These are phyloP conservation scores for Ceratobasidium sp. DNA, from an alignment of 1,284 basidiomycete genomes.

Conservation along the genomic window DNA sequence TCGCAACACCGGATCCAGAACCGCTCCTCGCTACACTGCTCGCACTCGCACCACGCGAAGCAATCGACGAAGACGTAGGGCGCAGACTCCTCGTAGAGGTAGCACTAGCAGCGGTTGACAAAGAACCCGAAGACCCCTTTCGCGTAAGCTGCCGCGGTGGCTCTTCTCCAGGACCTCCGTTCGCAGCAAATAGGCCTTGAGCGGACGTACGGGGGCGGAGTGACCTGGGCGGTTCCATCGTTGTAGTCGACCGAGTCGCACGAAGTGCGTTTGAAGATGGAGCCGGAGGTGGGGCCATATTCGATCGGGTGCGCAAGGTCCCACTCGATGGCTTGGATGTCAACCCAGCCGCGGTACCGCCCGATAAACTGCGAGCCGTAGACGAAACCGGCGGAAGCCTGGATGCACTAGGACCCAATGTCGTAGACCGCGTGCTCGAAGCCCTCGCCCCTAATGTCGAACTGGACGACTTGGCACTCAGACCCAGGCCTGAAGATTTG, in stretches of 20 bases:
- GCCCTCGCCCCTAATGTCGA: neutral
- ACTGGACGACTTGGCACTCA: neutral
- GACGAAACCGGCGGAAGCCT: conserved; percentile 1
- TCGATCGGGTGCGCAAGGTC: neutral
- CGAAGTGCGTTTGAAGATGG: neutral
- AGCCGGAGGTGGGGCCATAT: neutral
- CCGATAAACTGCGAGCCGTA: neutral
- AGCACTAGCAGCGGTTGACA: neutral
- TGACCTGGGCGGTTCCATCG: neutral
- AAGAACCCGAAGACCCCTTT: neutral
- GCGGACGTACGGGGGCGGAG: conserved; percentile 12
- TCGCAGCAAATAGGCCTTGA: neutral
- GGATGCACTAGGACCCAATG: neutral
- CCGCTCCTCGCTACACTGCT: neutral
- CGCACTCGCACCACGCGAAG: neutral
- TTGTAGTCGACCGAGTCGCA: neutral
- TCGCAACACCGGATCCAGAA: neutral
- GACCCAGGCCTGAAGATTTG: neutral
- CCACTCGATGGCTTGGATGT: neutral
- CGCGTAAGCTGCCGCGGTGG: neutral
- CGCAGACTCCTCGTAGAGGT: conserved; percentile 10
- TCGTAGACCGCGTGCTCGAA: conserved; percentile 8
- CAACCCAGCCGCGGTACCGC: no score
- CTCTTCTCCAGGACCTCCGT: neutral
- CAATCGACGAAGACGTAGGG: neutral